phyloP scores from a whole-genome alignment of 805 yeast species.

The Candida jianshihensis region DNA sequence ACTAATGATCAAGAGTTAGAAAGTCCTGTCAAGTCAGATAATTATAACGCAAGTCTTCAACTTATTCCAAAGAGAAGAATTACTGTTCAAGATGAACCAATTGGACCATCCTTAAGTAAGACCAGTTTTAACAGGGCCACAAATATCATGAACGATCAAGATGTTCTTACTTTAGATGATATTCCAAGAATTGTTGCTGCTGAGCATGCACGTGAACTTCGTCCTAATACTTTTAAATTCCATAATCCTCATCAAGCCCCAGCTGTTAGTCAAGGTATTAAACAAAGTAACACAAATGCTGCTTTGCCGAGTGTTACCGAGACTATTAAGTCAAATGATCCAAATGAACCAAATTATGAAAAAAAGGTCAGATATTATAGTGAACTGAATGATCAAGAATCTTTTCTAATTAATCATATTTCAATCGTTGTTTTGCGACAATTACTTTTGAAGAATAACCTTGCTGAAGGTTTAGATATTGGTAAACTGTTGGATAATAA shows the following conservation, averaged over 20 bases:
- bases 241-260: conserved; percentile 35
- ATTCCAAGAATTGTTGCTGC: conserved; percentile 96
- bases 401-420: conserved; percentile 50
- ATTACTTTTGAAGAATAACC: conserved; percentile 18
- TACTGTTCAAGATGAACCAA: conserved; percentile 26
- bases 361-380: conserved; percentile 48
- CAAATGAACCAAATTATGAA: too few species aligned
- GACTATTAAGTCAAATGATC: too few species aligned
- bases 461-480: conserved; percentile 32
- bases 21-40: conserved; percentile 4
- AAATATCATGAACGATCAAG: conserved; percentile 68
- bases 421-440: conserved; percentile 45
- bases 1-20: conserved; percentile 18
- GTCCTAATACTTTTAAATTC: conserved; percentile 89
- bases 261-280: conserved; percentile 3
- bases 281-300: too few species aligned
- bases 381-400: conserved; percentile 52
- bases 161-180: conserved; percentile 87
- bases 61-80: conserved; percentile 20
- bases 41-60: conserved; percentile 13
- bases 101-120: conserved; percentile 49
- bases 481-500: conserved; percentile 24
- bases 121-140: conserved; percentile 56
- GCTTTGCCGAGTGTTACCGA: too few species aligned
- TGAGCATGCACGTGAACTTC: conserved; percentile 88